phyloP scores from a whole-genome alignment of 352 stramenopile species.

The Blastocystis sp. region DNA sequence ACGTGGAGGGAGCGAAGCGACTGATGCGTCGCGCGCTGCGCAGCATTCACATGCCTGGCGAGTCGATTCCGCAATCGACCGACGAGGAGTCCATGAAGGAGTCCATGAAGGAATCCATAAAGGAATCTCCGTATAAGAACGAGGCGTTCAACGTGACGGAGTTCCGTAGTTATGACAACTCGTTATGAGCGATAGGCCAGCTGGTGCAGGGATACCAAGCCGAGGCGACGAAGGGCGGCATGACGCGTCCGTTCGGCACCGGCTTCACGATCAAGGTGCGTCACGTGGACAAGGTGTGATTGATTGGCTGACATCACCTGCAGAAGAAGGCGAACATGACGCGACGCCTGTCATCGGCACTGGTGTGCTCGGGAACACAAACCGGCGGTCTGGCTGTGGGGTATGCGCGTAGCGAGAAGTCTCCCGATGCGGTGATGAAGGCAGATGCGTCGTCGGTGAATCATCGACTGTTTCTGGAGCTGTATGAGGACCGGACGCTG shows the following conservation, averaged over 20 bases:
- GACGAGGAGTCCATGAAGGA: background rate
- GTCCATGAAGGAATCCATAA: background rate
- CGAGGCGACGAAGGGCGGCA: background rate
- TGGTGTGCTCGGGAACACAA: background rate
- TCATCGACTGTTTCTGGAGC: slow-evolving; percentile 6
- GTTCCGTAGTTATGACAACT: background rate
- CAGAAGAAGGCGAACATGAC: slow-evolving; percentile 49
- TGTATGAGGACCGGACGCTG: slow-evolving; percentile 45
- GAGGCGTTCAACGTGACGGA: background rate
- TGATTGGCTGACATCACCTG: background rate
- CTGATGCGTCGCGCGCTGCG: background rate
- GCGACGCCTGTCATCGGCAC: background rate
- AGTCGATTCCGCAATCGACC: background rate
- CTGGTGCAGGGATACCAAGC: background rate
- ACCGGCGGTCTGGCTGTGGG: background rate
- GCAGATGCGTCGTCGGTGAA: background rate
- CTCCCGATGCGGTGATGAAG: slow-evolving; percentile 13
- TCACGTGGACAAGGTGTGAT: background rate
- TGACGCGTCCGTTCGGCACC: background rate
- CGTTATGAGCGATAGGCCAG: background rate
- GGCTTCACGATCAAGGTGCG: background rate
- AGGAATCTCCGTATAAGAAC: background rate
- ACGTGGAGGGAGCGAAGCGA: background rate
- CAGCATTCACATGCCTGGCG: background rate
- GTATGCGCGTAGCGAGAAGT: slow-evolving; percentile 22